Evolutionary conservation across 192 early-diverging fungal species (phyloP), one percentile per base, ranked within the genome.

Genomic region (Linnemannia zychae): DNA sequence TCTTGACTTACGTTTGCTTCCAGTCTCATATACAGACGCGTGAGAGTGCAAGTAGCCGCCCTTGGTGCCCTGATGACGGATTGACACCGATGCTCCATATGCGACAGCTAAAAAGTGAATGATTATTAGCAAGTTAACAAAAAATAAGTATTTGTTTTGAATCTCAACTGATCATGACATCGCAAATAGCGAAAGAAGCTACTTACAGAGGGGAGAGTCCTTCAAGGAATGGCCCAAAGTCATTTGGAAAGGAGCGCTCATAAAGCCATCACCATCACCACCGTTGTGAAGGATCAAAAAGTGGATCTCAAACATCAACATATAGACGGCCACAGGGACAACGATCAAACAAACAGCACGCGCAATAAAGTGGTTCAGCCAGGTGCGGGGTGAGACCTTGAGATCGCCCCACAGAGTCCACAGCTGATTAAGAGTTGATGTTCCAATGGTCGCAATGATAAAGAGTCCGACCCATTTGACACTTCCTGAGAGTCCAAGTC

Each of bases 391-490:
- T 12, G 94, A 88, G 37, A 94, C 80, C 31, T 90, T 90, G 71
- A 91, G 74, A 78, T 95, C 91, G 76, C 96, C 96, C 76, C 97
- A 91, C 67, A 97, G 87, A 50, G 92, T 87, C 98, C 98, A 99
- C 22, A 99, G 88, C 68, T 98, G 96, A 71, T 93, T 92, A 67
- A 98, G 68, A 1, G 95, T 96, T 49, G 96, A 96, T 46, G 95
- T 82, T 28, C 98, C 98, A 72, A 99, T 91, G 4, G 94, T 90
- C 15, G 94, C 96, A 72, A 99, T 92, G 9, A 95, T 93, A 74
- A 99, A 97, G 47, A 99, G 87, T 17, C 98, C 98, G 24, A 99
- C 98, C 96, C 96, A 96, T 84, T 99, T 99, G 87, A 94, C 93
- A 76, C 97, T 94, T 28, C 90, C 31, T 37, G 82, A 65, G 60